A percentile compares a stretch with the other conserved stretches of the same genome.
These are phyloP conservation scores for Aphanomyces euteiches DNA, from an alignment of 352 stramenopile species.

Conservation along the genomic window DNA sequence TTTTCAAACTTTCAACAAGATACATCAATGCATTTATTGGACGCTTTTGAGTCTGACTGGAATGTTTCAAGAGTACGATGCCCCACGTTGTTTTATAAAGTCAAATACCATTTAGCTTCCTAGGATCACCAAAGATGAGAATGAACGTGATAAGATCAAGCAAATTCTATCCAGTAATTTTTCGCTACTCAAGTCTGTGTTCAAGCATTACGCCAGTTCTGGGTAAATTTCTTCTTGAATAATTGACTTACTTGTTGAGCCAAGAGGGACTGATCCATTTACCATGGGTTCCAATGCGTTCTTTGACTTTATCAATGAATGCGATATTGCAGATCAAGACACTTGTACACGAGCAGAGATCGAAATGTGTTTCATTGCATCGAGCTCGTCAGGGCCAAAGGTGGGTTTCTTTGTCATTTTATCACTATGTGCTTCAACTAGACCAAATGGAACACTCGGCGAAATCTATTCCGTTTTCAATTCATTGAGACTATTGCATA, in stretches of 20 bases:
- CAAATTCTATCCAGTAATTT: not conserved
- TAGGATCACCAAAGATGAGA: constrained; percentile 14
- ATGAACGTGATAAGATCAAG: constrained; percentile 10
- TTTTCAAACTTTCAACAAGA: constrained; percentile 26
- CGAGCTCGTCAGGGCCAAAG: constrained; percentile 28
- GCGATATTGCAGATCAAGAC: constrained; percentile 26
- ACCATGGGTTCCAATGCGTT: constrained; percentile 30
- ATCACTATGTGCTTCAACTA: not conserved
- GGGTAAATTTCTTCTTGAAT: constrained; percentile 19
- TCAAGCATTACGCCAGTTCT: constrained; percentile 23
- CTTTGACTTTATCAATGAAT: constrained; percentile 27
- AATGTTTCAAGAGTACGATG: constrained; percentile 15
- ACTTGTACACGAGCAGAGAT: constrained; percentile 31
- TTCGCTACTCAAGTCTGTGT: constrained; percentile 20
- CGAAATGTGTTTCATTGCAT: constrained; percentile 31
- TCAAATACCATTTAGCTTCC: constrained; percentile 10
- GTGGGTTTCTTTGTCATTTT: not conserved
- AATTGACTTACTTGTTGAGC: not conserved
- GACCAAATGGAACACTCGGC: constrained; percentile 26
- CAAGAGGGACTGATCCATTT: constrained; percentile 26
- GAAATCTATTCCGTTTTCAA: constrained; percentile 28
- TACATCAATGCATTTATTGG: not conserved
- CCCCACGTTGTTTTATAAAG: not conserved
- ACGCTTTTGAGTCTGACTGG: constrained; percentile 26
- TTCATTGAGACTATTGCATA: constrained; percentile 24